phyloP scores from a whole-genome alignment of 2,329 filamentous ascomycete species.

The Sporothrix inflata region DNA sequence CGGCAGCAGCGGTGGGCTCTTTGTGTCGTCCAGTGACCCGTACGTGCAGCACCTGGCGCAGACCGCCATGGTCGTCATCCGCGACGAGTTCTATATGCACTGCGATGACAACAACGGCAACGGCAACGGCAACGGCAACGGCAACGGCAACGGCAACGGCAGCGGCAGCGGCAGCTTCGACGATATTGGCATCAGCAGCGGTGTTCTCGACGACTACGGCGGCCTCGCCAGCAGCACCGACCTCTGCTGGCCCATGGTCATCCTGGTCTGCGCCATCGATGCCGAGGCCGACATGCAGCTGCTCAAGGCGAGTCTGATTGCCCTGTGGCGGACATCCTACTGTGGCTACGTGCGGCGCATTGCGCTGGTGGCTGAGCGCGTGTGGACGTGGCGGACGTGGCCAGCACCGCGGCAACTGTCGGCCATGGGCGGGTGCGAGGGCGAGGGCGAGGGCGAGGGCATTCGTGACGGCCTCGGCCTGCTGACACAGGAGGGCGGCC shows the following conservation, averaged over 20 bases:
- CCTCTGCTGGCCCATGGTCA: neutral
- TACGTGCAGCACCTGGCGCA: neutral
- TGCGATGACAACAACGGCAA: neutral
- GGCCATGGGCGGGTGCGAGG: neutral
- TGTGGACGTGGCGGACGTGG: neutral
- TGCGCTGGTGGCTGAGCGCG: neutral
- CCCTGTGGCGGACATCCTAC: neutral
- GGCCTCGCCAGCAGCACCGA: neutral
- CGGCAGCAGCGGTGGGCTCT: neutral
- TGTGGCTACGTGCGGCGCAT: constrained; percentile 5
- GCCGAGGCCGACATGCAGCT: neutral
- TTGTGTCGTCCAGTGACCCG: neutral
- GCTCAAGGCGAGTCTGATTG: neutral
- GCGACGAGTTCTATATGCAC: neutral
- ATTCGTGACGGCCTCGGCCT: neutral
- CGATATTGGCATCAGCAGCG: too few relatives aligned
- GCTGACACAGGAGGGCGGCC: neutral
- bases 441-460: neutral
- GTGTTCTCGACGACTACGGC: neutral
- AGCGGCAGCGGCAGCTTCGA: too few relatives aligned
- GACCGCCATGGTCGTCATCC: neutral
- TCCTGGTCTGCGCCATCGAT: neutral
- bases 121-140: too few relatives aligned
- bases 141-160: too few relatives aligned
- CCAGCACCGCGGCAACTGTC: neutral